These are phyloP conservation scores for Tetrahymena elliotti DNA, from an alignment of 73 alveolate genomes.

Conservation along the genomic window DNA sequence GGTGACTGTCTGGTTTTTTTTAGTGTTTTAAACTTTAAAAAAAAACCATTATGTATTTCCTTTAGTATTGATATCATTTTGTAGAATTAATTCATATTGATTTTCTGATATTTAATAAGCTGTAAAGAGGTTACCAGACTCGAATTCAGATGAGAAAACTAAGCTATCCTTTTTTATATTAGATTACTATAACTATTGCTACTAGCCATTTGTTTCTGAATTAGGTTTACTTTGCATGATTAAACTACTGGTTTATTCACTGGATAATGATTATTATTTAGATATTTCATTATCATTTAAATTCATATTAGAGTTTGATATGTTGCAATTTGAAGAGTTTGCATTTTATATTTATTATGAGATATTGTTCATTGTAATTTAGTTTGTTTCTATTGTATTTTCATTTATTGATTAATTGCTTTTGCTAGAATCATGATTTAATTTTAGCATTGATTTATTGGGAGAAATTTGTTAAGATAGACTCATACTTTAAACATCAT, in stretches of 20 bases:
- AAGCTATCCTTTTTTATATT: not conserved
- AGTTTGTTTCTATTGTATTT: not conserved
- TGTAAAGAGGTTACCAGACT: slow-evolving; percentile 53
- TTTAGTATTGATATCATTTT: slow-evolving; percentile 54
- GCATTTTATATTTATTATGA: not conserved
- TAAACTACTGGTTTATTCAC: not conserved
- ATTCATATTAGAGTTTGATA: not conserved
- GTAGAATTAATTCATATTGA: slow-evolving; percentile 43
- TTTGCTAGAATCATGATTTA: not conserved
- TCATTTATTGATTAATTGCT: not conserved
- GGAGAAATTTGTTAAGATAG: not conserved
- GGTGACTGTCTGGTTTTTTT: slow-evolving; percentile 37
- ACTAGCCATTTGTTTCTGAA: not conserved
- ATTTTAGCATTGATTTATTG: not conserved
- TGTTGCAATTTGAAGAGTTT: not conserved
- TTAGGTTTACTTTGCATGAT: not conserved
- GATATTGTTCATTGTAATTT: not conserved
- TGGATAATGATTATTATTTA: not conserved
- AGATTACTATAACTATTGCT: too few relatives aligned
- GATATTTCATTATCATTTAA: not conserved
- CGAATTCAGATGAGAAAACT: slow-evolving; percentile 36
- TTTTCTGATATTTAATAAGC: slow-evolving; percentile 37
- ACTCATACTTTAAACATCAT: not conserved
- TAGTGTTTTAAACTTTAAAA: slow-evolving; percentile 22
- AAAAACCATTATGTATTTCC: slow-evolving; percentile 61